These are phyloP conservation scores for Beauveria sp. DNA, from an alignment of 2,329 filamentous ascomycete species.

Conservation along the genomic window DNA sequence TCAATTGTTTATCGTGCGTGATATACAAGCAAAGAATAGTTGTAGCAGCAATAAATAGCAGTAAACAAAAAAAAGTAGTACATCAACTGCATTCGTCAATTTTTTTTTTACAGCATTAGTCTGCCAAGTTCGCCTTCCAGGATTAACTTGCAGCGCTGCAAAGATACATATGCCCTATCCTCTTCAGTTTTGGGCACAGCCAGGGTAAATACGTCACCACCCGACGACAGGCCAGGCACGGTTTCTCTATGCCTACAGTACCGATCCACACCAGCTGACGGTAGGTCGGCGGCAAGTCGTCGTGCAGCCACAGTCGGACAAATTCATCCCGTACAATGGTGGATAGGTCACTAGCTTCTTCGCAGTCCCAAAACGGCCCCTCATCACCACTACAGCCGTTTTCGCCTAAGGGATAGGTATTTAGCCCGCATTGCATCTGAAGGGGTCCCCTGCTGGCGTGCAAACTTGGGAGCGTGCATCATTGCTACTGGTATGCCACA, in stretches of 20 bases:
- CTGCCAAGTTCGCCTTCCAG: conserved; percentile 74
- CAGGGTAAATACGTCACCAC: conserved; percentile 73
- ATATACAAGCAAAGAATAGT: conserved; percentile 4
- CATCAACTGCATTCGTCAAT: background rate
- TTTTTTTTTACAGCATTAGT: conserved; percentile 52
- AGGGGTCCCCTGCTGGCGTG: no score
- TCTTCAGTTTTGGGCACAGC: conserved; percentile 74
- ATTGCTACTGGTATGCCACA: no score
- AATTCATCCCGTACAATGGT: no score
- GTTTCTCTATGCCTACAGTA: conserved; percentile 10
- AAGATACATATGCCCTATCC: conserved; percentile 70
- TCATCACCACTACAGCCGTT: no score
- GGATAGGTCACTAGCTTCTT: no score
- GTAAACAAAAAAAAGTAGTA: conserved; percentile 17
- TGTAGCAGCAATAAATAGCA: conserved; percentile 17
- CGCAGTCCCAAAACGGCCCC: no score
- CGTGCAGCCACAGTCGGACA: no score
- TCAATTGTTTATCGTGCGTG: background rate
- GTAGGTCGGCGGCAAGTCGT: no score
- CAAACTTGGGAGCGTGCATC: no score
- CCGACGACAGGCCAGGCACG: conserved; percentile 38
- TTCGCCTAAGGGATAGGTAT: no score
- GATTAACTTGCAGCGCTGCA: conserved; percentile 78
- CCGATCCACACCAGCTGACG: no score
- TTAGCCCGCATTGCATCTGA: no score